A percentile compares a stretch with the other conserved stretches of the same genome.
These are phyloP conservation scores for Vitis hybrid DNA, from an alignment of 177 flowering plant species.

Conservation along the genomic window DNA sequence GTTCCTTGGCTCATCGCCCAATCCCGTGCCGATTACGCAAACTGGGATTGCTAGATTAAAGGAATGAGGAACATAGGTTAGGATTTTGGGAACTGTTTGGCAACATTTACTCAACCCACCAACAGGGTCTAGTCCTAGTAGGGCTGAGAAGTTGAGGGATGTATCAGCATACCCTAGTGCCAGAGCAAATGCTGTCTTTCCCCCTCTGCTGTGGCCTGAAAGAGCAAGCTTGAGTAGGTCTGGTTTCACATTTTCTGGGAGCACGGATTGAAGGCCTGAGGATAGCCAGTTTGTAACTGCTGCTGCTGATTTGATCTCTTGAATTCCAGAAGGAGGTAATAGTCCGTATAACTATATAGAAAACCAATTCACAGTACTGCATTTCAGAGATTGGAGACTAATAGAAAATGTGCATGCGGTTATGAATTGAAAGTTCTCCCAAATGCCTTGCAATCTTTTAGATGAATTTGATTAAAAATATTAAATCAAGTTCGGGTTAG, in stretches of 20 bases:
- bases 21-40: slow-evolving; percentile 32
- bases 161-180: slow-evolving; percentile 18
- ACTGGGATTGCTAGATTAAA: slow-evolving; percentile 30
- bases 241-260: slow-evolving; percentile 26
- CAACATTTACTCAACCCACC: slow-evolving; percentile 12
- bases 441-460: not conserved
- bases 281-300: slow-evolving; percentile 41
- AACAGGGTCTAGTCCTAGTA: slow-evolving; percentile 41
- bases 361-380: not conserved
- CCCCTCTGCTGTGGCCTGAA: slow-evolving; percentile 60
- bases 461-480: too few relatives aligned
- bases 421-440: not conserved
- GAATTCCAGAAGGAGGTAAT: slow-evolving; percentile 11
- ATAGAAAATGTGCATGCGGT: not conserved
- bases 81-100: slow-evolving; percentile 18
- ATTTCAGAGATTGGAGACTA: not conserved
- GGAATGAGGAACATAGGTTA: slow-evolving; percentile 13
- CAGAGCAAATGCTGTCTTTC: slow-evolving; percentile 40
- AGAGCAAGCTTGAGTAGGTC: slow-evolving; percentile 33
- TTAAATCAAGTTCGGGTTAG: too few relatives aligned
- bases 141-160: slow-evolving; percentile 13
- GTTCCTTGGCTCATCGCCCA: slow-evolving; percentile 13
- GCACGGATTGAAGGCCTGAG: slow-evolving; percentile 20
- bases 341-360: slow-evolving; percentile 7
- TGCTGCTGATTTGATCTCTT: slow-evolving; percentile 27